Conservation (phyloP, 2,329 filamentous ascomycete genomes). For the Fonsecaea pugnacius region DNA sequence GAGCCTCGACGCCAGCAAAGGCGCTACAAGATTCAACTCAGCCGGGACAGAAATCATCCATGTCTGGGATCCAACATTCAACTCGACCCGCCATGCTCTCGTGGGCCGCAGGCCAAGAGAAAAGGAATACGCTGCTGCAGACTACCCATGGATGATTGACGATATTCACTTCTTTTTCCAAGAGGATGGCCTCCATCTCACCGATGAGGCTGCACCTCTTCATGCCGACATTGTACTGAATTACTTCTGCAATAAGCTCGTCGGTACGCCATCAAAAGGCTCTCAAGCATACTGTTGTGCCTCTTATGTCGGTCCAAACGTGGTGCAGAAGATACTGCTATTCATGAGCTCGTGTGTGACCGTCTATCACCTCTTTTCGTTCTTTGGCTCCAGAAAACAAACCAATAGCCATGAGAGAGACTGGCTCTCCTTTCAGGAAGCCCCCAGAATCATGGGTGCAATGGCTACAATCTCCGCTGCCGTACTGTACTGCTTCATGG, state of each 20-base stretch:
- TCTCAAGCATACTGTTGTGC: constrained; percentile 60
- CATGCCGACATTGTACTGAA: constrained; percentile 61
- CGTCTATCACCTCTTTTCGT: constrained; percentile 10
- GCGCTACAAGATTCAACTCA: constrained; percentile 3
- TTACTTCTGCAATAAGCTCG: constrained; percentile 58
- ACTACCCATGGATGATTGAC: constrained; percentile 51
- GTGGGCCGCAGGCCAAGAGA: not conserved
- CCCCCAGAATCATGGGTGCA: not conserved
- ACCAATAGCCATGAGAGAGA: not conserved
- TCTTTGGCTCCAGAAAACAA: constrained; percentile 5
- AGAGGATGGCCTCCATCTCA: constrained; percentile 56
- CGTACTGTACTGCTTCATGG: constrained; percentile 55
- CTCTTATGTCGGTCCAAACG: constrained; percentile 43
- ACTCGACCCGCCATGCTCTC: constrained; percentile 4
- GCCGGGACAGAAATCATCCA: constrained; percentile 4
- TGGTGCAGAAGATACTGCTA: constrained; percentile 38
- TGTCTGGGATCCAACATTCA: constrained; percentile 8
- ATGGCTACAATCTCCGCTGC: constrained; percentile 35
- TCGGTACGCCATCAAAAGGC: constrained; percentile 47
- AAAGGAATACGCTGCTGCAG: constrained; percentile 46
- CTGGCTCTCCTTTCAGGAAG: not conserved
- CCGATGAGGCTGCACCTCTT: constrained; percentile 51
- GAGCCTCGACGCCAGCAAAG: not conserved
- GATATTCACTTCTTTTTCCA: constrained; percentile 47
- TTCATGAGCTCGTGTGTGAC: constrained; percentile 23